Evolutionary conservation across 2,329 filamentous ascomycete species (phyloP).

Genomic region (Phaeomoniella chlamydospora): DNA sequence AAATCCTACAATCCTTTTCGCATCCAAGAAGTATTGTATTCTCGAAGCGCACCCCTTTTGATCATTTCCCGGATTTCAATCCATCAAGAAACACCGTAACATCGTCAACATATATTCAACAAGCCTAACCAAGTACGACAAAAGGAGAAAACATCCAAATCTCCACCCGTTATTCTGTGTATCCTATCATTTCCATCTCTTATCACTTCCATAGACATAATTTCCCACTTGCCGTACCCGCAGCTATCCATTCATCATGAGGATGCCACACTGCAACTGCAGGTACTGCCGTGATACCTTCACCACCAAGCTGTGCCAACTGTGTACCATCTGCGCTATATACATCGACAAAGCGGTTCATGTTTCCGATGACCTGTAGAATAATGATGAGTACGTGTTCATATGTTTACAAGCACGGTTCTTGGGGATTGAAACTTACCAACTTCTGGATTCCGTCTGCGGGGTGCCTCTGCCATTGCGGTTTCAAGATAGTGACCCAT

Average conservation of each 20-base stretch:
- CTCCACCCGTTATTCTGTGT: too few relatives aligned
- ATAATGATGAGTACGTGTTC: background rate
- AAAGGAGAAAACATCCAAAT: background rate
- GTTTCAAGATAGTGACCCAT: slow-evolving; percentile 41
- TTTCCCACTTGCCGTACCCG: slow-evolving; percentile 83
- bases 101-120: too few relatives aligned
- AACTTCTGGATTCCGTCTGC: slow-evolving; percentile 72
- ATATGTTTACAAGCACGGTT: too few relatives aligned
- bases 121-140: background rate
- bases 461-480: slow-evolving; percentile 80
- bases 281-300: slow-evolving; percentile 86
- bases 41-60: too few relatives aligned
- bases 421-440: slow-evolving; percentile 81
- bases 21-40: too few relatives aligned
- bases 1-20: too few relatives aligned
- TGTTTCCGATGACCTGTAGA: slow-evolving; percentile 62
- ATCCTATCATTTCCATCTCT: background rate
- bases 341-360: slow-evolving; percentile 93
- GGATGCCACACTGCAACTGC: slow-evolving; percentile 86
- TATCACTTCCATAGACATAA: slow-evolving; percentile 76
- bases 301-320: slow-evolving; percentile 69
- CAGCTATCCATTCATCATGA: slow-evolving; percentile 78
- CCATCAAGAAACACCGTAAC: too few relatives aligned
- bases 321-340: slow-evolving; percentile 73
- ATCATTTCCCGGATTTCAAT: too few relatives aligned